Evolutionary conservation across 1,284 basidiomycete species (phyloP).

Genomic region (Leccinum pallidistipes): DNA sequence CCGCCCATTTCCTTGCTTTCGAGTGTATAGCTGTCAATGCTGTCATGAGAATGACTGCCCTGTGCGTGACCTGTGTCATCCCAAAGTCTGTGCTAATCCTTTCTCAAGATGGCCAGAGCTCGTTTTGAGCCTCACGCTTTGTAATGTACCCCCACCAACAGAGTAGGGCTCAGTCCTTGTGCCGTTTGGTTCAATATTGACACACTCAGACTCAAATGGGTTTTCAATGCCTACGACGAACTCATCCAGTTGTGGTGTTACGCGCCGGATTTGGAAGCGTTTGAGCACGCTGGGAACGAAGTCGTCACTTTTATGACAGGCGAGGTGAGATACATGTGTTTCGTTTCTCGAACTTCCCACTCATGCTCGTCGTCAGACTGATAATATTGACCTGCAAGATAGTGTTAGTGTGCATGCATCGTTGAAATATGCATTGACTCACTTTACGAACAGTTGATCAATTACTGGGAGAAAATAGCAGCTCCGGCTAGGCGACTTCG

Average conservation of each 20-base stretch:
- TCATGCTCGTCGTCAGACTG: slow-evolving; percentile 40
- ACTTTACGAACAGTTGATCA: slow-evolving; percentile 49
- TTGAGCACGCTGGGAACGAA: slow-evolving; percentile 65
- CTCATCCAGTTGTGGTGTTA: slow-evolving; percentile 62
- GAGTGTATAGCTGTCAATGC: slow-evolving; percentile 54
- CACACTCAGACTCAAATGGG: slow-evolving; percentile 50
- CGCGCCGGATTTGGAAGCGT: slow-evolving; percentile 63
- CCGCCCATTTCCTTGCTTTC: slow-evolving; percentile 65
- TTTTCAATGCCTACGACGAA: slow-evolving; percentile 62
- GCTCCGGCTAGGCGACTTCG: slow-evolving; percentile 55
- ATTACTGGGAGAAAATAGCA: slow-evolving; percentile 57
- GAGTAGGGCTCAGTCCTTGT: slow-evolving; percentile 48
- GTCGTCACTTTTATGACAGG: slow-evolving; percentile 55
- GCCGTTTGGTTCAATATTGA: slow-evolving; percentile 7
- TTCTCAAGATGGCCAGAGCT: slow-evolving; percentile 65
- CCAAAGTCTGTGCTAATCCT: slow-evolving; percentile 9
- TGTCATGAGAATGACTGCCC: slow-evolving; percentile 58
- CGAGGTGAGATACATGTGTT: slow-evolving; percentile 31
- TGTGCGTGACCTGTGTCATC: slow-evolving; percentile 43
- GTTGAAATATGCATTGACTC: slow-evolving; percentile 9
- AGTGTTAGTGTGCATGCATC: slow-evolving; percentile 34
- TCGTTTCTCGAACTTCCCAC: not conserved
- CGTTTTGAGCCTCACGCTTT: slow-evolving; percentile 64
- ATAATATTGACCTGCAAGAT: slow-evolving; percentile 58
- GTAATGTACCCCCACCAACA: slow-evolving; percentile 64